phyloP scores from a whole-genome alignment of 2,329 filamentous ascomycete species.

The Colletotrichum salicis region DNA sequence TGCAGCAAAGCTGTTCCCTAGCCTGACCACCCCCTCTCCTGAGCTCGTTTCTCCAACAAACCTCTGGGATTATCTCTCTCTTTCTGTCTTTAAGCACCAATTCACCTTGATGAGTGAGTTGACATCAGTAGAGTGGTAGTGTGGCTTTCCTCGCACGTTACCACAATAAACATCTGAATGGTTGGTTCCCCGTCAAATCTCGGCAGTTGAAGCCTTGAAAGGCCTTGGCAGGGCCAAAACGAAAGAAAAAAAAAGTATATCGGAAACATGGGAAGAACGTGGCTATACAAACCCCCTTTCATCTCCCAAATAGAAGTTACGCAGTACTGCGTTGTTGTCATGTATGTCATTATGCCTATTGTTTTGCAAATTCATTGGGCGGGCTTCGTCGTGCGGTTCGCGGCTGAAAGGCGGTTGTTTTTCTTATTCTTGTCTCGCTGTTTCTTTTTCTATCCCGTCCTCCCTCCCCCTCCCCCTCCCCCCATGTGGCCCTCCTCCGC shows the following conservation, averaged over 20 bases:
- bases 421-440: not conserved
- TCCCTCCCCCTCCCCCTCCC: too few species aligned
- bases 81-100: too few species aligned
- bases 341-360: not conserved
- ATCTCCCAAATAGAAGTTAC: not conserved
- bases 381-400: not conserved
- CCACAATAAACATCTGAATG: not conserved
- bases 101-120: not conserved
- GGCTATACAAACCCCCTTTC: not conserved
- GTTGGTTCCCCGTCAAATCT: not conserved
- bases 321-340: not conserved
- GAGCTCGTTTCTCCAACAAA: not conserved
- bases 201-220: not conserved
- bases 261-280: constrained; percentile 10
- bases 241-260: not conserved
- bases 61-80: not conserved
- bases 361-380: not conserved
- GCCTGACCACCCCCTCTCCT: not conserved
- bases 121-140: not conserved
- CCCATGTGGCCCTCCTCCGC: not conserved
- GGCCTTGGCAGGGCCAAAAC: not conserved
- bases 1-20: not conserved
- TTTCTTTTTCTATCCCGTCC: constrained; percentile 11
- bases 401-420: not conserved
- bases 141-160: not conserved